phyloP scores from a whole-genome alignment of 495 filamentous ascomycete genomes.

The Corynascus novoguineensis region DNA sequence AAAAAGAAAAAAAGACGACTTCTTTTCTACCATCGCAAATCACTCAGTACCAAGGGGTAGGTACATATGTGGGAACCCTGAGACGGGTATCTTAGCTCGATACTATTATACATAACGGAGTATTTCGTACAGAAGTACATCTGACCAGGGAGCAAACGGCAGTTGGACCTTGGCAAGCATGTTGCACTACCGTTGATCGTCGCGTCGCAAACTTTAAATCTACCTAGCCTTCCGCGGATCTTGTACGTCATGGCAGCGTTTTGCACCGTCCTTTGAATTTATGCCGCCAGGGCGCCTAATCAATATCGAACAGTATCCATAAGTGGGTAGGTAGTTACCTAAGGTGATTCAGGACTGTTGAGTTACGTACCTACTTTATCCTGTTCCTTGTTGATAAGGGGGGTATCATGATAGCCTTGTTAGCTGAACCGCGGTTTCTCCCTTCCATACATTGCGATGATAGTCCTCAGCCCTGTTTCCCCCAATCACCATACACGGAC shows the following conservation, averaged over 20 bases:
- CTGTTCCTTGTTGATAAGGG: not conserved
- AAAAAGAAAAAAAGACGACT: too few relatives aligned
- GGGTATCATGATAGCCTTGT: conserved; percentile 7
- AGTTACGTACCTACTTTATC: not conserved
- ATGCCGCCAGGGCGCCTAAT: not conserved
- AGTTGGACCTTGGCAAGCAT: not conserved
- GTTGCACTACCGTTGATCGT: not conserved
- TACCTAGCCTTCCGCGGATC: not conserved
- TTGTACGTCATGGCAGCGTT: not conserved
- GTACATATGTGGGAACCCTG: too few relatives aligned
- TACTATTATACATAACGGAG: too few relatives aligned
- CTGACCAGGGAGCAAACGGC: not conserved
- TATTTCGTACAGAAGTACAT: not conserved
- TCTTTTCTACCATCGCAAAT: too few relatives aligned
- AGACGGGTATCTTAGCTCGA: too few relatives aligned
- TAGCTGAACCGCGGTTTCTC: not conserved
- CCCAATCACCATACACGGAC: not conserved
- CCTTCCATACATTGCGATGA: not conserved
- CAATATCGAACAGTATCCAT: too few relatives aligned
- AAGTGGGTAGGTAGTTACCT: too few relatives aligned
- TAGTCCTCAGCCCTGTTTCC: not conserved
- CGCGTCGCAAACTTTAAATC: not conserved
- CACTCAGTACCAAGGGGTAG: too few relatives aligned
- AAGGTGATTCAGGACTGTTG: too few relatives aligned
- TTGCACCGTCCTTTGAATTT: not conserved